Conservation (phyloP, 805 yeast genomes). For the Candida germanica region DNA sequence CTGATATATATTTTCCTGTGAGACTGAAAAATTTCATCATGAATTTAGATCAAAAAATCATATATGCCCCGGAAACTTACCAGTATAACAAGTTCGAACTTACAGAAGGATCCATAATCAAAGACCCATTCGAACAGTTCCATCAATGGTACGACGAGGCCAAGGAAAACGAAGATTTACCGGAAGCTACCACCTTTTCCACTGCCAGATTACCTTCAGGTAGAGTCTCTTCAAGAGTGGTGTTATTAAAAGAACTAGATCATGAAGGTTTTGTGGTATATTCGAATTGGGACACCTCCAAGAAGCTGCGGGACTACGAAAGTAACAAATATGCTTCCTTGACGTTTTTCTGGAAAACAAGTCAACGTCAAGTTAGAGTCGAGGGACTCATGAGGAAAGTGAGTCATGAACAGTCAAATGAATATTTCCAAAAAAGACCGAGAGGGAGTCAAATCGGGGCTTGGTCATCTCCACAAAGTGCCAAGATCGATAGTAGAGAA, state of each 20-base stretch:
- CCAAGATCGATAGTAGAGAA: constrained; percentile 52
- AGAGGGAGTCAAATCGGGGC: constrained; percentile 94
- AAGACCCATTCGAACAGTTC: constrained; percentile 75
- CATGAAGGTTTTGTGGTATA: constrained; percentile 78
- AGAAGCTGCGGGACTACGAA: constrained; percentile 68
- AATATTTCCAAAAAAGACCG: constrained; percentile 85
- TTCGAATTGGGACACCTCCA: constrained; percentile 88
- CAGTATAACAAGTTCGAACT: constrained; percentile 75
- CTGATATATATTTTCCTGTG: no score
- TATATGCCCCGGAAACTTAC: constrained; percentile 82
- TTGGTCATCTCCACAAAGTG: constrained; percentile 91
- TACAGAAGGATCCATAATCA: constrained; percentile 48
- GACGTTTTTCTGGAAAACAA: constrained; percentile 86
- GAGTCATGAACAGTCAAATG: constrained; percentile 65
- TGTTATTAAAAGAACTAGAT: constrained; percentile 87
- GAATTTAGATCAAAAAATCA: constrained; percentile 19
- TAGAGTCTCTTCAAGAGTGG: constrained; percentile 80
- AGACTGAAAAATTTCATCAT: no score
- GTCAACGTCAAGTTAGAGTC: constrained; percentile 89
- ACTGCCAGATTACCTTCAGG: constrained; percentile 89
- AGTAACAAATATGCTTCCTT: constrained; percentile 79
- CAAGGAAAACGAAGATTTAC: constrained; percentile 54
- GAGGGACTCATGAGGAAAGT: constrained; percentile 83
- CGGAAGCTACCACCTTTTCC: constrained; percentile 84
- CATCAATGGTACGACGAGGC: constrained; percentile 85